Percentiles rank a stretch among this genome's conserved stretches.
These are phyloP conservation scores for Glaciozyma antarctica DNA, from an alignment of 768 basidiomycete genomes.

Conservation along the genomic window DNA sequence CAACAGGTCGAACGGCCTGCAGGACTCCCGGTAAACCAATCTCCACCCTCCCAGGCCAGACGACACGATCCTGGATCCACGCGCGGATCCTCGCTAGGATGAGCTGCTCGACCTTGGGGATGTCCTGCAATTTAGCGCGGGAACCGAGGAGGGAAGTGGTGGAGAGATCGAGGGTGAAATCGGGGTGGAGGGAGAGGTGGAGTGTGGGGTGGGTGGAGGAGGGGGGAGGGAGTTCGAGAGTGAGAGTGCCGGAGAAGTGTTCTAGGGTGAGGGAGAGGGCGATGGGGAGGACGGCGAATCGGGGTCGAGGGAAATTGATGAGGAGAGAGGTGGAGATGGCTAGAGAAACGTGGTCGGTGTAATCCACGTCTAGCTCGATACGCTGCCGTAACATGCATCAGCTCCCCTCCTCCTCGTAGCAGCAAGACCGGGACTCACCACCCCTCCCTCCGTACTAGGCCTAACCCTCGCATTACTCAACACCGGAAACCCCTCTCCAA, in stretches of 20 bases:
- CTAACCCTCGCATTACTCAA: constrained; percentile 60
- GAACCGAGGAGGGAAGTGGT: constrained; percentile 90
- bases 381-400: constrained; percentile 45
- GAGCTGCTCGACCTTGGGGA: constrained; percentile 92
- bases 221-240: constrained; percentile 58
- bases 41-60: constrained; percentile 29
- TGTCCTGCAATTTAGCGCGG: constrained; percentile 92
- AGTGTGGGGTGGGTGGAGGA: constrained; percentile 46
- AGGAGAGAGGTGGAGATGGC: constrained; percentile 42
- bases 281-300: constrained; percentile 49
- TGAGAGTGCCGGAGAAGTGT: constrained; percentile 71
- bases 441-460: constrained; percentile 42
- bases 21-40: constrained; percentile 12
- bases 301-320: constrained; percentile 44
- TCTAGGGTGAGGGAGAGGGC: constrained; percentile 69
- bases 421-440: constrained; percentile 30
- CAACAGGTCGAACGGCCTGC: no score
- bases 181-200: constrained; percentile 70
- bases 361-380: constrained; percentile 72
- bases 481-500: constrained; percentile 51
- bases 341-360: constrained; percentile 71
- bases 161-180: constrained; percentile 75
- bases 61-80: constrained; percentile 39
- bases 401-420: not conserved
- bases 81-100: constrained; percentile 74